Evolutionary conservation across 2,329 filamentous ascomycete species (phyloP), one percentile per base, ranked within the genome.

Genomic region (Pestalotiopsis fici): DNA sequence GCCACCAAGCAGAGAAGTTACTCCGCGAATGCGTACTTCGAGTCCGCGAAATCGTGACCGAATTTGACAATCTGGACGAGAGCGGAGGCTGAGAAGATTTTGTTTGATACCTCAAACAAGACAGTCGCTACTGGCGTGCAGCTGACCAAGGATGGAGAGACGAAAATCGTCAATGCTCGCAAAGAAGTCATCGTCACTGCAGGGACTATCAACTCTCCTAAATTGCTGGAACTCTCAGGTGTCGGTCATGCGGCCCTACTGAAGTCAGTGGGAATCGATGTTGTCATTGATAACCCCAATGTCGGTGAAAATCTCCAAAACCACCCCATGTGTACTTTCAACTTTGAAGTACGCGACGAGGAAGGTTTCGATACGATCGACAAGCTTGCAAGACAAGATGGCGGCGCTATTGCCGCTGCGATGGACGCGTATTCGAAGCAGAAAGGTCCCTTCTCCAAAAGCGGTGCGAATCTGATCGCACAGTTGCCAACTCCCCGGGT

Each of bases 171-270:
- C 9, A 68, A 54, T 7, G 78, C 79, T 2, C 70, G 69, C 2
- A 78, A 74, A 31, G 83, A 85, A 67, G 78, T 85, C 3, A 79
- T 85, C 35, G 56, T 86, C 5, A 76, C 78, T 1, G 81, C 80
- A 6, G 83, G 83, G 3, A 73, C 78, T 1, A 77, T 84, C 68
- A 79, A 83, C 66, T 78, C 79, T 0, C 82, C 83, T 2, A 76
- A 79, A 21, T 71, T 85, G 31, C 77, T 85, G 4, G 79, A 85
- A 69, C 74, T 83, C 6, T 83, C 81, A 2, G 80, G 82, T 1
- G 75, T 84, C 55, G 82, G 82, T 27, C 69, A 76, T 6, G 72
- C 71, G 35, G 68, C 67, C 2, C 73, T 81, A 5, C 73, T 85
- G 1, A 70, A 74, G 18, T 71, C 74, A 64, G 72, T 76, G 7